Evolutionary conservation across 2,329 filamentous ascomycete genomes (phyloP).

Genomic region (Aspergillus melleus): DNA sequence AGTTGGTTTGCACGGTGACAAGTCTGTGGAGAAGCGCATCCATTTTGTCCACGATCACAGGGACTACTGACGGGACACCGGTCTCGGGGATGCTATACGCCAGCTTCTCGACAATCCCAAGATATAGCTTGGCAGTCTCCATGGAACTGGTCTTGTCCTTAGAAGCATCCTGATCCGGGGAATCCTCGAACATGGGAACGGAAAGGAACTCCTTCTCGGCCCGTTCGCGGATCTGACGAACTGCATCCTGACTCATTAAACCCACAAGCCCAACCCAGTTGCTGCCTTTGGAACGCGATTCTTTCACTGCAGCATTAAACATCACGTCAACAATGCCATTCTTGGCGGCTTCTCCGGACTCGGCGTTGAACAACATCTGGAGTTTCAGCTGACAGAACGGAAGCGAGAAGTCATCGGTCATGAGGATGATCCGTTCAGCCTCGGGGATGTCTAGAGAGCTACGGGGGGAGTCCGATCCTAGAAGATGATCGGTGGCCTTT

Average conservation of each 20-base stretch:
- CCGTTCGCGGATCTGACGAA: constrained; percentile 42
- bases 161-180: constrained; percentile 11
- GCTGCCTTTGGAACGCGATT: constrained; percentile 33
- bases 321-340: constrained; percentile 40
- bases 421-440: constrained; percentile 36
- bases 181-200: constrained; percentile 32
- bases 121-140: constrained; percentile 37
- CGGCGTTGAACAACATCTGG: constrained; percentile 39
- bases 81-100: constrained; percentile 37
- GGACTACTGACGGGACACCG: constrained; percentile 31
- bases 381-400: constrained; percentile 45
- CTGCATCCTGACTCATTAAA: constrained; percentile 39
- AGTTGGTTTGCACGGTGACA: constrained; percentile 29
- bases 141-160: constrained; percentile 22
- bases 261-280: constrained; percentile 43
- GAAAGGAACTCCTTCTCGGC: constrained; percentile 43
- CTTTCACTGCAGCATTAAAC: constrained; percentile 40
- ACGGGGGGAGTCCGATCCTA: constrained; percentile 26
- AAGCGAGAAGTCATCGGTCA: constrained; percentile 44
- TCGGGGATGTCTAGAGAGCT: constrained; percentile 23
- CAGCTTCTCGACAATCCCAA: constrained; percentile 41
- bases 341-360: constrained; percentile 27
- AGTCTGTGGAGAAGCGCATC: constrained; percentile 40
- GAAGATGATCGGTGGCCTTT: constrained; percentile 34
- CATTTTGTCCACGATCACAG: constrained; percentile 43